Percentiles rank a stretch among this genome's conserved stretches.
phyloP scores from a whole-genome alignment of 2,329 filamentous ascomycete genomes.

The Cytospora leucostoma region DNA sequence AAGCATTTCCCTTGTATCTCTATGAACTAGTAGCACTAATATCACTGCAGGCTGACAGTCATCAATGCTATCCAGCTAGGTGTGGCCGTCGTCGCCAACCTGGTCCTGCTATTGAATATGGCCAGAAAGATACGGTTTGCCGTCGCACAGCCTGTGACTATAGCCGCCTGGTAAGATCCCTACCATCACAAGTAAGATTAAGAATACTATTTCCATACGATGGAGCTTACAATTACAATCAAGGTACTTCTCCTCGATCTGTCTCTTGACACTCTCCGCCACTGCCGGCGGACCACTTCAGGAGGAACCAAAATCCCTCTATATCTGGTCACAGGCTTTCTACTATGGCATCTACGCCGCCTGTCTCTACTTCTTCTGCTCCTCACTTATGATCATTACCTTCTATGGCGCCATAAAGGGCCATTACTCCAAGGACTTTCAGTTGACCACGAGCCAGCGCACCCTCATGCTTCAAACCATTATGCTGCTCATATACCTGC shows the following conservation, averaged over 20 bases:
- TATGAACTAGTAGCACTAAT: not conserved
- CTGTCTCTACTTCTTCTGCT: conserved; percentile 75
- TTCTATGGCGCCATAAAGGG: conserved; percentile 70
- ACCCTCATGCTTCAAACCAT: conserved; percentile 92
- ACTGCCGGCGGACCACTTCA: conserved; percentile 63
- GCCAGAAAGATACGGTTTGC: conserved; percentile 77
- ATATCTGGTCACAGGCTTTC: conserved; percentile 77
- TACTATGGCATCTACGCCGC: conserved; percentile 85
- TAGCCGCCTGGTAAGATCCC: conserved; percentile 72
- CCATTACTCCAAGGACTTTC: conserved; percentile 78
- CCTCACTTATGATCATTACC: conserved; percentile 75
- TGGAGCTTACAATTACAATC: conserved; percentile 42
- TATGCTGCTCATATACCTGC: conserved; percentile 78
- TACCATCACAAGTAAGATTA: not conserved
- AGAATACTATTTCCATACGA: conserved; percentile 22
- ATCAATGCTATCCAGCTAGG: conserved; percentile 78
- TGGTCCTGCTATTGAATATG: conserved; percentile 86
- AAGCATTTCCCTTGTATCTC: no score
- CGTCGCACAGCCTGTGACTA: conserved; percentile 80
- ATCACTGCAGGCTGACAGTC: conserved; percentile 58
- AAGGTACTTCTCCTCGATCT: conserved; percentile 60
- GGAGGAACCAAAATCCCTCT: conserved; percentile 46
- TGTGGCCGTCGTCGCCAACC: conserved; percentile 75
- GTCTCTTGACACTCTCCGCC: conserved; percentile 66
- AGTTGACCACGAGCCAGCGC: conserved; percentile 76